Base-by-base conservation (phyloP, 2,329 filamentous ascomycete genomes). In the Paraconiothyrium brasiliense region DNA sequence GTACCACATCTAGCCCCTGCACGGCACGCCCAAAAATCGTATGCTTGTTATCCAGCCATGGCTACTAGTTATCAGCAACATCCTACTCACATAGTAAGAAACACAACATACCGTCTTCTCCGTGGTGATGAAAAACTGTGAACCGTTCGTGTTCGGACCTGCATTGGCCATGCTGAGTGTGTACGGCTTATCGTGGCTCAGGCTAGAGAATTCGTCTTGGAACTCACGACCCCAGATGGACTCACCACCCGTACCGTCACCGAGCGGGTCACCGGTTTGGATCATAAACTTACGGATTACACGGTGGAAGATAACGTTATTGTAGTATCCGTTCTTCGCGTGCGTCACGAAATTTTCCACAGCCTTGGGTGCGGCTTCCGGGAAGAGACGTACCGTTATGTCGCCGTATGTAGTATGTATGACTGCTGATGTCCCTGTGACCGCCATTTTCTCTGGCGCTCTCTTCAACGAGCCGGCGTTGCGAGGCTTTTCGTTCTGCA, bases 251-350 rank as follows among this genome's bases (percentile, higher is more conserved):
- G 93, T 97, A 4, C 93, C 93, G 72, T 97, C 93, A 10, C 93
- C 93, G 1, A 95, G 80, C 0, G 93, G 93, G 75, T 97, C 93
- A 54, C 93, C 93, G 24, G 87, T 88, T 75, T 93, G 93, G 63
- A 99, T 97, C 96, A 99, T 99, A 82, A 99, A 99, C 75, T 97
- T 97, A 63, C 92, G 89, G 70, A 99, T 99, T 7, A 99, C 91
- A 37, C 95, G 90, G 79, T 99, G 95, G 84, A 99, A 99, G 70
- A 97, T 94, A 37, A 94, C 94, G 79, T 92, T 92, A 82, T 99
- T 98, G 83, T 99, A 99, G 79, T 99, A 99, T 1, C 92, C 93
- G 61, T 89, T 90, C 72, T 90, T 91, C 2, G 93, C 88, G 73
- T 98, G 95, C 0, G 93, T 96, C 58, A 96, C 92, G 76, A 99